phyloP scores from a whole-genome alignment of 306 rosid species.

The Fragaria ananassa region DNA sequence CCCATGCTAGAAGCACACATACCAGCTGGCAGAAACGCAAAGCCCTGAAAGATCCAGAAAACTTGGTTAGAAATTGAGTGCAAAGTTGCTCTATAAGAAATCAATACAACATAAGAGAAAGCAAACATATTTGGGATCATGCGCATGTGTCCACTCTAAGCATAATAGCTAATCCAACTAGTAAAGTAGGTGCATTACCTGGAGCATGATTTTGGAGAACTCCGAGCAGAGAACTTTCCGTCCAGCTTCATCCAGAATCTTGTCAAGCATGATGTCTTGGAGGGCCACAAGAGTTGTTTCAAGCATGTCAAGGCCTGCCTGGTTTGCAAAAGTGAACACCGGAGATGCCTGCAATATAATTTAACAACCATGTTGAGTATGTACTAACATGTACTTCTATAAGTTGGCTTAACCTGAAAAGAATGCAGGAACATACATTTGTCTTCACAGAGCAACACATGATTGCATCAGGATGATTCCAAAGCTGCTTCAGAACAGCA shows the following conservation, averaged over 20 bases:
- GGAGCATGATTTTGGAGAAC: slow-evolving; percentile 93
- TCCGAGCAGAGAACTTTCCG: slow-evolving; percentile 84
- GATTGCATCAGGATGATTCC: slow-evolving; percentile 91
- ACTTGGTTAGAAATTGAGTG: not conserved
- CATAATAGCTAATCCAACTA: not conserved
- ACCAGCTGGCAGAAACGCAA: slow-evolving; percentile 74
- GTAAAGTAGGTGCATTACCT: slow-evolving; percentile 37
- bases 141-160: not conserved
- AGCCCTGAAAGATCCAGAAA: slow-evolving; percentile 52
- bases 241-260: slow-evolving; percentile 84
- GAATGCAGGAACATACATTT: slow-evolving; percentile 36
- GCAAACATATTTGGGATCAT: not conserved
- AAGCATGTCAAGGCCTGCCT: slow-evolving; percentile 96
- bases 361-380: not conserved
- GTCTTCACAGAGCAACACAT: slow-evolving; percentile 91
- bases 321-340: slow-evolving; percentile 88
- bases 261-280: slow-evolving; percentile 93
- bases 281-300: slow-evolving; percentile 94
- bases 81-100: not conserved
- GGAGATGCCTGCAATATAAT: slow-evolving; percentile 70
- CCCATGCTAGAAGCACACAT: slow-evolving; percentile 91
- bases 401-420: not conserved
- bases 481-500: slow-evolving; percentile 80
- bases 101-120: not conserved
- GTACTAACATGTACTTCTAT: not conserved